A percentile compares a stretch with the other conserved stretches of the same genome.
phyloP scores from a whole-genome alignment of 2,329 filamentous ascomycete genomes.

The Aspergillus quadrilineatus region DNA sequence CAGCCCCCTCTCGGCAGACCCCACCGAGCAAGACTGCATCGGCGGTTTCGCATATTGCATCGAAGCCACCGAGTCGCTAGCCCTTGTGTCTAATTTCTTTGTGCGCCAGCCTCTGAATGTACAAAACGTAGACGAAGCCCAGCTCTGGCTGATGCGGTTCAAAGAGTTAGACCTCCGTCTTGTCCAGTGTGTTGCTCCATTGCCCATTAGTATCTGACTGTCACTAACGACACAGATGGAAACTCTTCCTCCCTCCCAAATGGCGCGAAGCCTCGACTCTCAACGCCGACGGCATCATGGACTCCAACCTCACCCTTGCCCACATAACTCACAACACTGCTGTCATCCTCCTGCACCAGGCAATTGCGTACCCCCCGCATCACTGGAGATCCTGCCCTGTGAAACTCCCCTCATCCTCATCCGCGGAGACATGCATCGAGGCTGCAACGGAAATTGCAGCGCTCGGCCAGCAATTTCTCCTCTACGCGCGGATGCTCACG shows the following conservation, averaged over 20 bases:
- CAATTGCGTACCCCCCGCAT: slow-evolving; percentile 43
- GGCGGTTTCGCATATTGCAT: slow-evolving; percentile 25
- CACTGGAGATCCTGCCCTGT: slow-evolving; percentile 33
- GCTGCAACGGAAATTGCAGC: slow-evolving; percentile 47
- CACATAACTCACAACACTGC: slow-evolving; percentile 53
- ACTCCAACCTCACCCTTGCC: slow-evolving; percentile 30
- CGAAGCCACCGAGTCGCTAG: slow-evolving; percentile 35
- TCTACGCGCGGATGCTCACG: slow-evolving; percentile 29
- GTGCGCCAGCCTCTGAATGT: too few relatives aligned
- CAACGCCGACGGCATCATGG: slow-evolving; percentile 40
- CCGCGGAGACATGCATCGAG: slow-evolving; percentile 50
- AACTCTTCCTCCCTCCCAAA: slow-evolving; percentile 30
- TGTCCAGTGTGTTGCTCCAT: too few relatives aligned
- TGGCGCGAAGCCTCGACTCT: slow-evolving; percentile 36
- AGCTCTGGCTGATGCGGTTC: too few relatives aligned
- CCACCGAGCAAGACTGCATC: slow-evolving; percentile 16
- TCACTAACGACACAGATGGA: slow-evolving; percentile 35
- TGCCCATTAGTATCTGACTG: too few relatives aligned
- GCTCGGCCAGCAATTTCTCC: slow-evolving; percentile 48
- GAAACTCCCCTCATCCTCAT: slow-evolving; percentile 46
- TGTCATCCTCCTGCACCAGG: slow-evolving; percentile 51
- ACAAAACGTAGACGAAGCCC: too few relatives aligned
- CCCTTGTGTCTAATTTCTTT: slow-evolving; percentile 28
- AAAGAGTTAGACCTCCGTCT: too few relatives aligned
- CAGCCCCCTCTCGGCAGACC: neutral